Conservation (phyloP, 345 rosid genomes). For the Eutrema heterophyllum region DNA sequence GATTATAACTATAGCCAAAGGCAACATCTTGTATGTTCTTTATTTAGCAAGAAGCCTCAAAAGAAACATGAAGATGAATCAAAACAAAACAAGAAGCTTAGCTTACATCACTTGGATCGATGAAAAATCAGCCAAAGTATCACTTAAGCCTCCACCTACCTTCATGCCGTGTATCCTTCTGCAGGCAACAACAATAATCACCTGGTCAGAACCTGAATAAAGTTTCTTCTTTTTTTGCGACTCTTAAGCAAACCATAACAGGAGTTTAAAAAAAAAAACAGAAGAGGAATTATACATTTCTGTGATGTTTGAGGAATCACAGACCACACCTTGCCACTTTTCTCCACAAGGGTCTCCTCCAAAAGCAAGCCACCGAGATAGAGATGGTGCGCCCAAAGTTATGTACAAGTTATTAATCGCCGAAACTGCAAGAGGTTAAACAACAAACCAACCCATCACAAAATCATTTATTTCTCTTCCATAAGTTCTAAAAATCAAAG, state of each 20-base stretch:
- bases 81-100: background rate
- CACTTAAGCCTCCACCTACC: conserved; percentile 59
- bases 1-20: background rate
- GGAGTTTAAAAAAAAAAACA: background rate
- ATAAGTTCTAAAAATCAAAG: background rate
- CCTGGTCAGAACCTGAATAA: conserved; percentile 15
- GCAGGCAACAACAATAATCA: conserved; percentile 32
- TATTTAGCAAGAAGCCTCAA: background rate
- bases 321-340: conserved; percentile 77
- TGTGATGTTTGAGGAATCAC: conserved; percentile 75
- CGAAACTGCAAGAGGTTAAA: conserved; percentile 40
- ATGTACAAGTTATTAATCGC: conserved; percentile 67
- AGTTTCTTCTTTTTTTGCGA: background rate
- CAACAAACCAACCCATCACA: conserved; percentile 2
- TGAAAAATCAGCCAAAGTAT: conserved; percentile 45
- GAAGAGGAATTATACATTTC: conserved; percentile 42
- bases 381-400: conserved; percentile 59
- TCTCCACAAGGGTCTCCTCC: conserved; percentile 98
- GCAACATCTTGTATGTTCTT: background rate
- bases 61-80: background rate
- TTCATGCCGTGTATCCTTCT: conserved; percentile 63
- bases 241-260: conserved; percentile 25
- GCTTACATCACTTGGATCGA: conserved; percentile 76
- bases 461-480: background rate
- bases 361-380: conserved; percentile 57